These are phyloP conservation scores for Lasiosphaeris hirsuta DNA, from an alignment of 495 filamentous ascomycete genomes.

Conservation along the genomic window DNA sequence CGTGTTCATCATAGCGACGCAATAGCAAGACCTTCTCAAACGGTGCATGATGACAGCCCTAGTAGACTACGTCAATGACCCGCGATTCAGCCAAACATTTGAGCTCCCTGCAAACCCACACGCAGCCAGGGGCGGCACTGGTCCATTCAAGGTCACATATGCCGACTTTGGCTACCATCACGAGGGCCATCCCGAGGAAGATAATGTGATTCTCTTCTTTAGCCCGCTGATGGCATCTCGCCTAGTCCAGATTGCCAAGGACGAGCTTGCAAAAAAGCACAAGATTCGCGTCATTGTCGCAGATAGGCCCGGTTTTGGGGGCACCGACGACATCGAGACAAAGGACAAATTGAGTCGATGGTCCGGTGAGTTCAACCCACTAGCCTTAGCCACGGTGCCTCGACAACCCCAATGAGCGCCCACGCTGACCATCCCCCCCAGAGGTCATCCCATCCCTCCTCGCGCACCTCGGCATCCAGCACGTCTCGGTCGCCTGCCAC, in stretches of 20 bases:
- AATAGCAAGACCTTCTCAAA: too few relatives aligned
- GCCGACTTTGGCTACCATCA: conserved; percentile 8
- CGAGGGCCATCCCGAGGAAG: neutral
- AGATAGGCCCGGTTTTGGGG: conserved; percentile 5
- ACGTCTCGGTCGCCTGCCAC: conserved; percentile 41
- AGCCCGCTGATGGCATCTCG: conserved; percentile 16
- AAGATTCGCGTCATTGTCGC: conserved; percentile 6
- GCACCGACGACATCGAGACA: neutral
- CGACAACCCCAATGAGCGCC: neutral
- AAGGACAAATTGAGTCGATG: neutral
- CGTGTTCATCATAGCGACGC: too few relatives aligned
- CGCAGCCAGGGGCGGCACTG: neutral
- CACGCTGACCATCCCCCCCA: neutral
- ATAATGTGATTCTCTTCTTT: conserved; percentile 15
- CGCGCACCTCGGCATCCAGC: conserved; percentile 3
- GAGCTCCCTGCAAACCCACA: conserved; percentile 4
- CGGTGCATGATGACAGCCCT: too few relatives aligned
- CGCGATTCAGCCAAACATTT: conserved; percentile 7
- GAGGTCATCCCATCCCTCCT: conserved; percentile 12
- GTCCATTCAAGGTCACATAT: neutral
- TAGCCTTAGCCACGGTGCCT: too few relatives aligned
- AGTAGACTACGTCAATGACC: conserved; percentile 4
- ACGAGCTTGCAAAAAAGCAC: conserved; percentile 1
- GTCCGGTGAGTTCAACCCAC: neutral
- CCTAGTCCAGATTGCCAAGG: conserved; percentile 12